Conservation (phyloP, 768 basidiomycete genomes). For the Aureoboletus auriporus region DNA sequence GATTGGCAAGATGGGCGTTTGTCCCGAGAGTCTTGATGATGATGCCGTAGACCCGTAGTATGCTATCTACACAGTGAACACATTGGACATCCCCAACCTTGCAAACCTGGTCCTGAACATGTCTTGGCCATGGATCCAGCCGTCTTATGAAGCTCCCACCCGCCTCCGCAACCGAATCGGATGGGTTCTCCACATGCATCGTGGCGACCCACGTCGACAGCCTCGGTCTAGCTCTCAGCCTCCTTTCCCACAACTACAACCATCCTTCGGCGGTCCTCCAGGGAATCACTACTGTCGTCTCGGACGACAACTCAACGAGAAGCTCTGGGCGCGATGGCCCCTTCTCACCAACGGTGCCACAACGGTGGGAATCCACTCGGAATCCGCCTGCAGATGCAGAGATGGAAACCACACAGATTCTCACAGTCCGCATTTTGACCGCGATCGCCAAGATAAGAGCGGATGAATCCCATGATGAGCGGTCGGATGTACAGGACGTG, state of each 20-base stretch:
- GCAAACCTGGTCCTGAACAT: not conserved
- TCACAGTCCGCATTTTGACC: conserved; percentile 18
- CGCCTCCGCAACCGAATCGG: not conserved
- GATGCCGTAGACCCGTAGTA: no score
- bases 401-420: conserved; percentile 20
- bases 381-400: conserved; percentile 20
- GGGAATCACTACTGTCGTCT: conserved; percentile 13
- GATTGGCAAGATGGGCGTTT: conserved; percentile 22
- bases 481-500: conserved; percentile 11
- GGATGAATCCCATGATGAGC: conserved; percentile 20
- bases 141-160: conserved; percentile 25
- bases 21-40: conserved; percentile 7
- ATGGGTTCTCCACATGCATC: conserved; percentile 17
- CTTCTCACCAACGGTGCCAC: conserved; percentile 20
- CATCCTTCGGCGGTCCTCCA: conserved; percentile 24
- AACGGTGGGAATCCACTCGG: conserved; percentile 18
- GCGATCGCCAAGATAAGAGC: conserved; percentile 24
- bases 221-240: conserved; percentile 19
- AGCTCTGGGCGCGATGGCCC: conserved; percentile 22
- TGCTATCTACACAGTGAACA: conserved; percentile 24
- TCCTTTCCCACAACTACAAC: conserved; percentile 25
- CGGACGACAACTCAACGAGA: conserved; percentile 19
- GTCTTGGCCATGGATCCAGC: conserved; percentile 18
- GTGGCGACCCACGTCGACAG: conserved; percentile 25
- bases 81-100: not conserved